Evolutionary conservation across 176 grass and related monocot species (phyloP), one percentile per base, ranked within the genome.

Genomic region (Oryza meyeriana): DNA sequence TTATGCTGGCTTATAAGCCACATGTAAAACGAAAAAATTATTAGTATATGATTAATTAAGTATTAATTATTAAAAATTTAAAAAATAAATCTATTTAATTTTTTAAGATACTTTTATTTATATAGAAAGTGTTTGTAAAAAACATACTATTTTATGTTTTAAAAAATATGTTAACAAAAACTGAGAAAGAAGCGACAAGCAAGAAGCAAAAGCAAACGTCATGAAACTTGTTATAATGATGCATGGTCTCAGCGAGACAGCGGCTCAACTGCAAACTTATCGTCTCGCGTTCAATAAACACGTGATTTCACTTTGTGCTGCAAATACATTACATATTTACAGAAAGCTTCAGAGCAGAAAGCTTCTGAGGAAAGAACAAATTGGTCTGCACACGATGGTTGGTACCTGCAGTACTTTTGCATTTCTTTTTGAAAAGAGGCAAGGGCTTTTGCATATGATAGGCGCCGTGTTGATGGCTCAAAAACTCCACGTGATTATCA

Each of bases 401-500:
- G 45, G 6, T 41, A 18, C 33, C 5, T 35, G 31, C 35, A 69
- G 2, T 55, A 25, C 28, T 25, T 68, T 27, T 32, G 16, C 20
- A 9, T 55, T 55, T 55, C 6, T 3, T 55, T 55, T 55, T 55
- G 5, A 0, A 7, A 48, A 55, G 1, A 55, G 0, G 50, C 50
- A 55, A 55, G 50, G 50, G n/a, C 50, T 55, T 55, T 2, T 55
- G 50, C 17, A 55, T n/a, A 55, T 55, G 7, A 9, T 18, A 55
- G 18, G 18, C 50, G 18, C 50, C 47, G 0, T 55, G 50, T 22
- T 22, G 50, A 55, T 55, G 50, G 50, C 20, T 55, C 50, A 55
- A 70, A 61, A 32, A 48, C 13, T 38, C 71, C 41, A 83, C 81
- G 71, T 75, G 71, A 74, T 29, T 33, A 38, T 36, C 29, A 74